phyloP scores from a whole-genome alignment of 257 asterid species.

The Solanum pennellii region DNA sequence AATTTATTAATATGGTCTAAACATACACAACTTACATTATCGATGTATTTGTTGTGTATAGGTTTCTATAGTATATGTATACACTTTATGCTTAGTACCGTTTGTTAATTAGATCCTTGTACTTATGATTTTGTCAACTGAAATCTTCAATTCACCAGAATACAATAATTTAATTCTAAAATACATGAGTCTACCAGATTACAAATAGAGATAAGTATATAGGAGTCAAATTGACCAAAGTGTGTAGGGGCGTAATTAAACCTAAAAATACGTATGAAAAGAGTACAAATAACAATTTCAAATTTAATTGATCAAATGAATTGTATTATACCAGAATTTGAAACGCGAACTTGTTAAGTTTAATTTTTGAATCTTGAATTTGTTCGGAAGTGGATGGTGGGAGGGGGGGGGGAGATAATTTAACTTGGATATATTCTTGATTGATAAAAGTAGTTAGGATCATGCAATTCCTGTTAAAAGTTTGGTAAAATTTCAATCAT shows the following conservation, averaged over 20 bases:
- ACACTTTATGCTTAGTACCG: too few species aligned
- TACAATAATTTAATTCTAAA: too few species aligned
- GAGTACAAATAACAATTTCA: background rate
- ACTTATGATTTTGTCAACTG: too few species aligned
- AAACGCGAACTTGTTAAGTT: background rate
- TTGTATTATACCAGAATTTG: background rate
- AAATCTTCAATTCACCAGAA: too few species aligned
- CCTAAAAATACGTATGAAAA: background rate
- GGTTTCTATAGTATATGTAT: too few species aligned
- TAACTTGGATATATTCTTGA: background rate
- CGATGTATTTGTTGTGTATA: too few species aligned
- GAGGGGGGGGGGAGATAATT: background rate
- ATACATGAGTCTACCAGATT: background rate
- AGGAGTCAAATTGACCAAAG: background rate
- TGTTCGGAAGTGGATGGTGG: background rate
- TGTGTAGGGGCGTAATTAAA: background rate
- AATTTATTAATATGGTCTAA: background rate
- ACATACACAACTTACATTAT: background rate
- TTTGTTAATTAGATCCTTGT: too few species aligned
- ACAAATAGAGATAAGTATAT: background rate
- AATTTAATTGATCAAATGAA: background rate
- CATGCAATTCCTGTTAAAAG: slow-evolving; percentile 41
- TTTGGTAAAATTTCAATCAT: slow-evolving; percentile 57
- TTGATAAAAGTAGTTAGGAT: slow-evolving; percentile 9
- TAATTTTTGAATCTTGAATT: background rate